Percentiles rank a stretch among this genome's conserved stretches.
phyloP scores from a whole-genome alignment of 148 eudicot genomes.

The Rhododendron kiyosumense region DNA sequence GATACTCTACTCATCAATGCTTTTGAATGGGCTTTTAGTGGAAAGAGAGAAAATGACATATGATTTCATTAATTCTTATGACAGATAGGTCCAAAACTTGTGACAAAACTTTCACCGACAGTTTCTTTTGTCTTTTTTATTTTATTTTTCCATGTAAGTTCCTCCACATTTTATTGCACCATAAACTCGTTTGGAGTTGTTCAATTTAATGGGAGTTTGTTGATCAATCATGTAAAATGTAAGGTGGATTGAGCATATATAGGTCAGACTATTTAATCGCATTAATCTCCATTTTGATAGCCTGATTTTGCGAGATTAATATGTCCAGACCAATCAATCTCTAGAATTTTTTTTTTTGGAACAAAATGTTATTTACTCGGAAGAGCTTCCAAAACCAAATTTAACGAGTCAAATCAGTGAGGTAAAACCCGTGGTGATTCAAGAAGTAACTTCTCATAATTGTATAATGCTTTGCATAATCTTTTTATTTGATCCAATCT shows the following conservation, averaged over 20 bases:
- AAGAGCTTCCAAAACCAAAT: neutral
- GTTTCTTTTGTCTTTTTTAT: neutral
- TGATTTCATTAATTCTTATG: slow-evolving; percentile 4
- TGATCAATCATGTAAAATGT: neutral
- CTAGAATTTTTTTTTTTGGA: no score
- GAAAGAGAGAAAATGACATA: neutral
- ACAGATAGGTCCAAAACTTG: neutral
- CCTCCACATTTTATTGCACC: neutral
- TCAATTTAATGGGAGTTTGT: neutral
- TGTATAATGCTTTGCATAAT: neutral
- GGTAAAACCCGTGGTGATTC: neutral
- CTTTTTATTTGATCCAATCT: neutral
- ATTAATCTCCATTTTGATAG: neutral
- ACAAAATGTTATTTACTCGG: neutral
- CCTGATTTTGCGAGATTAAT: neutral
- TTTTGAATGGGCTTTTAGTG: neutral
- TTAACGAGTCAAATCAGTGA: neutral
- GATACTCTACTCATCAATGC: neutral
- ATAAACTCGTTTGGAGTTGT: neutral
- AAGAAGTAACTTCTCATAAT: neutral
- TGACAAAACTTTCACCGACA: neutral
- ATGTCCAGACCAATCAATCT: neutral
- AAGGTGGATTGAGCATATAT: neutral
- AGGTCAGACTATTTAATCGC: neutral
- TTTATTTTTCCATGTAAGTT: neutral